Evolutionary conservation across 805 yeast genomes (phyloP), one percentile per base, ranked within the genome.

Genomic region (Gaillardinia entomophila): DNA sequence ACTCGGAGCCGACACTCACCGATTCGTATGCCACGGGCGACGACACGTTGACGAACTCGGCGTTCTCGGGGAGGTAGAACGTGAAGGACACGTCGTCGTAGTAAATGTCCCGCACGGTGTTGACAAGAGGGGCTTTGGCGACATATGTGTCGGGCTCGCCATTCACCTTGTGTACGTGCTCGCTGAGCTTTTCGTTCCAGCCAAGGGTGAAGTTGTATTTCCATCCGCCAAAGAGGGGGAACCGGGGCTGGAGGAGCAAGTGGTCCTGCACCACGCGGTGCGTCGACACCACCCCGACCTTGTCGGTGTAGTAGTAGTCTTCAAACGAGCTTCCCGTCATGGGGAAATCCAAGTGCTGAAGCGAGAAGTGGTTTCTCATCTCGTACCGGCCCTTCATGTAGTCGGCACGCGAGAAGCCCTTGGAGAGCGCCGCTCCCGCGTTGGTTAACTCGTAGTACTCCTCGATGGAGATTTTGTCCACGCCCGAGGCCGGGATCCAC

Each of bases 201-300:
- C 97, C 97, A 45, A 90, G 59, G 15, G 97, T 92, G 68, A 86
- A 92, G 61, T 90, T 87, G 61, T 87, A 90, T 49, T 79, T 73
- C 98, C 98, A 92, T 27, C 89, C 94, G 30, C 98, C 98, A 59
- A 86, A 84, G 5, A 92, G 55, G n/a, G 98, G 98, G 66, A 68
- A 92, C 56, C 98, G 74, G 35, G 97, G 97, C 49, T 73, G 75
- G 42, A 92, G 56, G 23, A 79, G 63, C 30, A 86, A 60, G 38
- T 62, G 59, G 27, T 70, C 57, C 26, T 59, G 58, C 3, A 60
- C 51, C 16, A 62, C 39, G 40, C 66, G 64, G 31, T 82, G 81
- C 3, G 97, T 84, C 5, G 96, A 80, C 11, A 90, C 96, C 60
- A 86, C 85, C 24, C 98, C 98, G 18, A 90, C 96, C 43, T 82